Percentiles rank a stretch among this genome's conserved stretches.
phyloP scores from a whole-genome alignment of 257 asterid species.

The Eustoma russellianum region DNA sequence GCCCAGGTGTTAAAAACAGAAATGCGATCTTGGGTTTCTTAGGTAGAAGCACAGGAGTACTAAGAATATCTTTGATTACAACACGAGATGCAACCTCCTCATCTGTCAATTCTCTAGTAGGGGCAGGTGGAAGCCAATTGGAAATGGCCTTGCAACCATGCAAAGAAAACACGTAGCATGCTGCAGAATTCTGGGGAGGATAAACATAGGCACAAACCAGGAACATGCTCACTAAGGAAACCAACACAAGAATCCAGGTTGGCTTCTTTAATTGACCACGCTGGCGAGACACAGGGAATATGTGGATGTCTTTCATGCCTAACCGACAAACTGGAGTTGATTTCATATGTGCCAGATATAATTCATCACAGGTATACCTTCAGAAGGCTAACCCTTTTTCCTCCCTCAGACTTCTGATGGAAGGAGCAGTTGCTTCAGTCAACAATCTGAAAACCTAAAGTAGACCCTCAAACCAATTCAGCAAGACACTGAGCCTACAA shows the following conservation, averaged over 20 bases:
- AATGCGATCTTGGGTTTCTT: constrained; percentile 77
- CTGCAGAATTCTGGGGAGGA: constrained; percentile 78
- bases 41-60: constrained; percentile 38
- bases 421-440: background rate
- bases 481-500: constrained; percentile 17
- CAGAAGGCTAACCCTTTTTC: background rate
- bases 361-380: constrained; percentile 32
- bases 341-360: constrained; percentile 67
- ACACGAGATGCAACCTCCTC: constrained; percentile 81
- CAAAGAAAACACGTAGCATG: constrained; percentile 80
- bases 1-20: constrained; percentile 87
- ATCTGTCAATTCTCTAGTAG: constrained; percentile 73
- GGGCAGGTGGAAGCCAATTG: constrained; percentile 80
- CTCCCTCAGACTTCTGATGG: constrained; percentile 6
- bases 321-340: constrained; percentile 77
- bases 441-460: constrained; percentile 1
- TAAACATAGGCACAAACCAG: constrained; percentile 78
- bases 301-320: constrained; percentile 78
- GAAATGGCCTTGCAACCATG: constrained; percentile 63
- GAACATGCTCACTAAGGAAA: constrained; percentile 80
- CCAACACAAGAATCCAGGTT: constrained; percentile 83
- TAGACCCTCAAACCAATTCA: constrained; percentile 8
- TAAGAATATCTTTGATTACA: constrained; percentile 74
- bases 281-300: constrained; percentile 72
- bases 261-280: constrained; percentile 83